A percentile compares a stretch with the other conserved stretches of the same genome.
Evolutionary conservation across 106 monocot species (phyloP).

Genomic region (Cymbidium sinense): DNA sequence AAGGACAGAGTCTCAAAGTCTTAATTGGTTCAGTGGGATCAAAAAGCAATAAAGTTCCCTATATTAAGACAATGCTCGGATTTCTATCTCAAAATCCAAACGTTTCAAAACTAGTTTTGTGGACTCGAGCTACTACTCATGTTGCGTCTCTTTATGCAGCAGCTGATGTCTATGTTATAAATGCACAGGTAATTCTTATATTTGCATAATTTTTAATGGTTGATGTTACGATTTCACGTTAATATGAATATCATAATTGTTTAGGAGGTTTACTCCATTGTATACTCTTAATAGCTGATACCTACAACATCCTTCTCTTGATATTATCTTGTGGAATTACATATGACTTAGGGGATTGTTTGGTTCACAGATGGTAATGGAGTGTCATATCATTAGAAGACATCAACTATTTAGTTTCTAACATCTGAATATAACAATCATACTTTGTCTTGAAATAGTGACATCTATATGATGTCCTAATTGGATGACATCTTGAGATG

Average conservation of each 20-base stretch:
- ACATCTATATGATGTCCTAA: background rate
- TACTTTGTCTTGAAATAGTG: background rate
- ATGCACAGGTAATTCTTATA: constrained; percentile 61
- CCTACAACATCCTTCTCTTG: background rate
- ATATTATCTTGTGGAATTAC: background rate
- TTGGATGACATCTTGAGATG: background rate
- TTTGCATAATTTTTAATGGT: background rate
- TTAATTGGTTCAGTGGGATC: constrained; percentile 91
- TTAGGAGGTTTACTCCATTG: background rate
- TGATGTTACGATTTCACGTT: background rate
- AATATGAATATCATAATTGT: background rate
- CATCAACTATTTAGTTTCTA: background rate
- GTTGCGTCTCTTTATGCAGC: constrained; percentile 88
- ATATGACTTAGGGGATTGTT: background rate
- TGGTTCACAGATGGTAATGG: background rate
- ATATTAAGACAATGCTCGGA: constrained; percentile 59
- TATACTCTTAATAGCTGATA: background rate
- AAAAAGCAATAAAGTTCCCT: constrained; percentile 84
- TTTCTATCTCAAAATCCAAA: constrained; percentile 68
- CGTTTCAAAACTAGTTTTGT: constrained; percentile 54
- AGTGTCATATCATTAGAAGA: background rate
- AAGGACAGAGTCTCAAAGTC: constrained; percentile 49
- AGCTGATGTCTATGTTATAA: constrained; percentile 89
- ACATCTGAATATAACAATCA: background rate
- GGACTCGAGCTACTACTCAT: constrained; percentile 81